Conservation (phyloP, 1,139 yeast genomes). For the Debaryomycetaceae sp. region DNA sequence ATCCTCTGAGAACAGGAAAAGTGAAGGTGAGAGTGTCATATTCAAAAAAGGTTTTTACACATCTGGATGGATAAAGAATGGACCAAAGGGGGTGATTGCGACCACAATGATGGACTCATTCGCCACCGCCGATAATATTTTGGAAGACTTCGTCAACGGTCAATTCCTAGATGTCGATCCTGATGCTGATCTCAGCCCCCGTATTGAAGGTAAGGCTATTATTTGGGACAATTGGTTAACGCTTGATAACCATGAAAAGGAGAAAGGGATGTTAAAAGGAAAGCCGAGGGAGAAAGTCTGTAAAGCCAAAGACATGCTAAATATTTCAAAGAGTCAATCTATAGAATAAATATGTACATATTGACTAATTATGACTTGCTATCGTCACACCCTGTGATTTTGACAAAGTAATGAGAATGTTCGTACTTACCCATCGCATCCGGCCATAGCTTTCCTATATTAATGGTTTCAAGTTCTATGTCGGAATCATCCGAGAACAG, state of each 20-base stretch:
- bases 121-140: slow-evolving; percentile 64
- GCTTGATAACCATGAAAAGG: slow-evolving; percentile 53
- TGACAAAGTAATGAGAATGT: slow-evolving; percentile 31
- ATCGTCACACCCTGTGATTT: slow-evolving; percentile 30
- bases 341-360: not conserved
- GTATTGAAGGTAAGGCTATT: slow-evolving; percentile 29
- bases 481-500: not conserved
- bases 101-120: slow-evolving; percentile 85
- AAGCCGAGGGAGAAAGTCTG: slow-evolving; percentile 60
- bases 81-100: slow-evolving; percentile 90
- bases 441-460: slow-evolving; percentile 17
- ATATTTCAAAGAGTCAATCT: slow-evolving; percentile 16
- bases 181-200: slow-evolving; percentile 1
- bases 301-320: slow-evolving; percentile 47
- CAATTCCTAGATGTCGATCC: slow-evolving; percentile 29
- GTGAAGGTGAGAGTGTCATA: slow-evolving; percentile 16
- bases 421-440: slow-evolving; percentile 27
- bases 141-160: slow-evolving; percentile 46
- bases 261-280: slow-evolving; percentile 43
- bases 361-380: slow-evolving; percentile 1
- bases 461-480: not conserved
- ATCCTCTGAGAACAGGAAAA: slow-evolving; percentile 19
- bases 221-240: slow-evolving; percentile 74
- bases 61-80: slow-evolving; percentile 90
- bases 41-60: slow-evolving; percentile 60